Evolutionary conservation across 208 protist genomes (phyloP), one percentile per base, ranked within the genome.

Genomic region (Herpetomonas muscarum): DNA sequence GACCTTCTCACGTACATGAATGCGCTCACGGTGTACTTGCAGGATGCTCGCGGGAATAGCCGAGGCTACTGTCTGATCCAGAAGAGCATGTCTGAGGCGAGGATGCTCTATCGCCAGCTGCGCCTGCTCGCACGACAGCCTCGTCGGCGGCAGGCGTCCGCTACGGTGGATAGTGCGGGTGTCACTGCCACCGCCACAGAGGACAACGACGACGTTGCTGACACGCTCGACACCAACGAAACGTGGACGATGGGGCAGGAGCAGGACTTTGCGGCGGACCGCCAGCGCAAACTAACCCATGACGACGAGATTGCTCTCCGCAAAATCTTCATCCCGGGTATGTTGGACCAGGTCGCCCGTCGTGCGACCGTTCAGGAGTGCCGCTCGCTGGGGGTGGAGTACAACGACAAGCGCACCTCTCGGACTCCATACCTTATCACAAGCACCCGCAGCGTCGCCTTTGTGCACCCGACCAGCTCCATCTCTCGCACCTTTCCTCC

Each of bases 351-450:
- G 41, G 70, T 97, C 15, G 87, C 88, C 0, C 69, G 91, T 31
- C 77, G 84, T 12, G 91, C 91, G 9, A 94, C 82, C 17, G 75
- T 92, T 60, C 83, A 93, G 36, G 91, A 97, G 67, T 95, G 91
- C 60, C 83, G 83, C 47, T 74, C 79, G 9, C 67, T 81, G 54
- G 79, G 75, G n/a, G 85, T 93, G 15, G 79, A 90, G 58, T 93
- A 93, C 66, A 87, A 81, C 37, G 80, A 89, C 62, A 85, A 89
- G 49, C 74, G 83, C 19, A 81, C 88, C 17, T 85, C 73, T n/a
- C 74, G 77, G 39, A 69, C 84, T 13, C 85, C 91, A 12, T 97
- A 97, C 57, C 53, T 94, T n/a, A 65, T 90, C 31, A 53, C 79
- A 13, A 70, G 57, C 55, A 68, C 59, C 9, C 72, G 70, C 36